phyloP scores from a whole-genome alignment of 2,329 filamentous ascomycete genomes.

The Colletotrichum salicis region DNA sequence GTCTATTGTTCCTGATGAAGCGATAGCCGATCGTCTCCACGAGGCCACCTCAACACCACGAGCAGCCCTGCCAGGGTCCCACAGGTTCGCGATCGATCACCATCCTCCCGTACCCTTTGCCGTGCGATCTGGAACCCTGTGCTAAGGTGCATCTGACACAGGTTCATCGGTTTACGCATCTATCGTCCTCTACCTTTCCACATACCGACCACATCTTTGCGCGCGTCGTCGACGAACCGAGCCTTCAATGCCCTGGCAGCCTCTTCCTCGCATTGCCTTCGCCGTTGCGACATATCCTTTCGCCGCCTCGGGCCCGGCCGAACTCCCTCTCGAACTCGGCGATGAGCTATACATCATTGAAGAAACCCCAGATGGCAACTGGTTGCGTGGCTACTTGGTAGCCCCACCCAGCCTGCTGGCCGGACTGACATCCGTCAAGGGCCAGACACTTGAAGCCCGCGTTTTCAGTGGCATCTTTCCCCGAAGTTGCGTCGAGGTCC shows the following conservation, averaged over 20 bases:
- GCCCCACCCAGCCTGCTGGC: constrained; percentile 93
- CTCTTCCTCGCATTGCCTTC: constrained; percentile 96
- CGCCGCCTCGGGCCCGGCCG: constrained; percentile 83
- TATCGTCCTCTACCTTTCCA: neutral
- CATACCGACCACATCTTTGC: constrained; percentile 11
- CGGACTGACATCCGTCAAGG: constrained; percentile 88
- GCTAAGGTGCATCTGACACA: neutral
- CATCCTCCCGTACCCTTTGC: neutral
- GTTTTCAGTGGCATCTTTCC: constrained; percentile 99
- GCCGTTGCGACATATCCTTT: constrained; percentile 97
- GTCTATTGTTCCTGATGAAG: constrained; percentile 35
- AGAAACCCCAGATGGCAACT: constrained; percentile 89
- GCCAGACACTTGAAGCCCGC: constrained; percentile 91
- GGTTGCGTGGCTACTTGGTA: constrained; percentile 95
- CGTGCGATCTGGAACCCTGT: neutral
- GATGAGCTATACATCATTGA: constrained; percentile 99
- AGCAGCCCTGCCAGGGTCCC: constrained; percentile 32
- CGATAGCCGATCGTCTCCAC: constrained; percentile 34
- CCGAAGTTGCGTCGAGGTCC: constrained; percentile 90
- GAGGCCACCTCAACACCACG: constrained; percentile 32
- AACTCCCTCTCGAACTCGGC: constrained; percentile 95
- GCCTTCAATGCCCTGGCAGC: constrained; percentile 89
- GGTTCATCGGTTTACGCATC: neutral
- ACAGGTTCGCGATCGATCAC: constrained; percentile 27
- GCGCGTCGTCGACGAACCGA: constrained; percentile 21